Conservation (phyloP, 768 basidiomycete genomes). For the Amanita subjunquillea region DNA sequence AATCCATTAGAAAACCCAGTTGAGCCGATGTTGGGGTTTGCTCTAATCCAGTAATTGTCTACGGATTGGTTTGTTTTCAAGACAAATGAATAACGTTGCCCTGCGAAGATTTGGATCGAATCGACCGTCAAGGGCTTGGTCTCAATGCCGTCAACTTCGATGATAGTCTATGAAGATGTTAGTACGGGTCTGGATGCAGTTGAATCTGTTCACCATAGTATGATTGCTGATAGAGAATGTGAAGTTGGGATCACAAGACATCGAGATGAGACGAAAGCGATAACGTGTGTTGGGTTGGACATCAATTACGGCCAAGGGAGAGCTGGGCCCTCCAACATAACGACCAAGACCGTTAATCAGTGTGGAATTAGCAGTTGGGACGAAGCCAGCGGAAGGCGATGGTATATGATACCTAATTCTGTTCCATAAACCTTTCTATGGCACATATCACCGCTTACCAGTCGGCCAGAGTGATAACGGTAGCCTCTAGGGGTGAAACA, state of each 20-base stretch:
- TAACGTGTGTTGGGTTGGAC: constrained; percentile 33
- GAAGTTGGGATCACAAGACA: constrained; percentile 38
- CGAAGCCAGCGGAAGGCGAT: constrained; percentile 11
- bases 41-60: constrained; percentile 35
- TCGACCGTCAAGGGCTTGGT: constrained; percentile 24
- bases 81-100: constrained; percentile 36
- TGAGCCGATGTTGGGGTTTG: constrained; percentile 19
- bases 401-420: constrained; percentile 24
- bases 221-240: constrained; percentile 36
- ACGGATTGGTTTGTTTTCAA: constrained; percentile 25
- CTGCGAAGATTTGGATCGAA: constrained; percentile 29
- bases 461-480: constrained; percentile 40
- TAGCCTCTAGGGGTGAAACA: constrained; percentile 12
- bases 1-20: constrained; percentile 22
- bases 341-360: constrained; percentile 47
- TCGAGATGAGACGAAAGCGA: constrained; percentile 41
- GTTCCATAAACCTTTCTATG: neutral
- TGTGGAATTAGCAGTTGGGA: constrained; percentile 24
- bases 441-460: constrained; percentile 22
- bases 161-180: constrained; percentile 17
- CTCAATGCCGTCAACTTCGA: constrained; percentile 29
- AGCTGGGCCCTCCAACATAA: constrained; percentile 27
- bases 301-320: constrained; percentile 31
- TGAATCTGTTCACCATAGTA: constrained; percentile 13
- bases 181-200: neutral